Evolutionary conservation across 2,329 filamentous ascomycete species (phyloP).

Genomic region (Botryotinia convoluta): DNA sequence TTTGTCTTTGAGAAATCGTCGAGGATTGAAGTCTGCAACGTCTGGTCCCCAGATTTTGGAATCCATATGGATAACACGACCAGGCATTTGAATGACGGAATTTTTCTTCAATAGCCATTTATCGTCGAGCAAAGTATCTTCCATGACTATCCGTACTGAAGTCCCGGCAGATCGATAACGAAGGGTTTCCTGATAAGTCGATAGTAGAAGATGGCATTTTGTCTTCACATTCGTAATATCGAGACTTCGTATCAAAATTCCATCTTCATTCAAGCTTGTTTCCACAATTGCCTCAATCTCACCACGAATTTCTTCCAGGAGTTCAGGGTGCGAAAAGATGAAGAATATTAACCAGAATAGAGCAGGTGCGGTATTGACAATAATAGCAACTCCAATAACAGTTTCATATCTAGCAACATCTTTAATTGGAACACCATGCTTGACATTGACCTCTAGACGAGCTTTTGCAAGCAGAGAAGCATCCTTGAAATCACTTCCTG

Average conservation of each 20-base stretch:
- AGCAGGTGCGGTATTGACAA: slow-evolving; percentile 43
- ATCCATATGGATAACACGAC: slow-evolving; percentile 35
- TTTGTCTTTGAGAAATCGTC: slow-evolving; percentile 35
- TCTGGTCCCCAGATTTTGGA: slow-evolving; percentile 38
- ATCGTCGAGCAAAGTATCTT: slow-evolving; percentile 39
- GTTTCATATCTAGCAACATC: slow-evolving; percentile 40
- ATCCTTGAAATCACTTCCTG: slow-evolving; percentile 40
- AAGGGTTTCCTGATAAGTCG: slow-evolving; percentile 43
- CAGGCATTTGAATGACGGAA: slow-evolving; percentile 38
- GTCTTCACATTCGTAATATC: slow-evolving; percentile 13
- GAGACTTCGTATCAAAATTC: neutral
- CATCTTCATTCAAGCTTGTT: neutral
- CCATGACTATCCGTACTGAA: slow-evolving; percentile 40
- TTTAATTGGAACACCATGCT: slow-evolving; percentile 36
- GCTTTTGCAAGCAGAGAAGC: slow-evolving; percentile 41
- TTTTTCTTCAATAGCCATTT: slow-evolving; percentile 41
- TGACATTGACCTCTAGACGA: slow-evolving; percentile 38
- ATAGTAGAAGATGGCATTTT: slow-evolving; percentile 42
- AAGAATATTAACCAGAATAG: slow-evolving; percentile 39
- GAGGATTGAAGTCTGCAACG: slow-evolving; percentile 38
- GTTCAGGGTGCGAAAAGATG: slow-evolving; percentile 38
- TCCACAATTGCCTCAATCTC: slow-evolving; percentile 13
- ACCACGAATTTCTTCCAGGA: slow-evolving; percentile 37
- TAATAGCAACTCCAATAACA: slow-evolving; percentile 42
- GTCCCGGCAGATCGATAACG: slow-evolving; percentile 42